phyloP scores from a whole-genome alignment of 225 moss, liverwort and hornwort species.

The Lunularia cruciata region DNA sequence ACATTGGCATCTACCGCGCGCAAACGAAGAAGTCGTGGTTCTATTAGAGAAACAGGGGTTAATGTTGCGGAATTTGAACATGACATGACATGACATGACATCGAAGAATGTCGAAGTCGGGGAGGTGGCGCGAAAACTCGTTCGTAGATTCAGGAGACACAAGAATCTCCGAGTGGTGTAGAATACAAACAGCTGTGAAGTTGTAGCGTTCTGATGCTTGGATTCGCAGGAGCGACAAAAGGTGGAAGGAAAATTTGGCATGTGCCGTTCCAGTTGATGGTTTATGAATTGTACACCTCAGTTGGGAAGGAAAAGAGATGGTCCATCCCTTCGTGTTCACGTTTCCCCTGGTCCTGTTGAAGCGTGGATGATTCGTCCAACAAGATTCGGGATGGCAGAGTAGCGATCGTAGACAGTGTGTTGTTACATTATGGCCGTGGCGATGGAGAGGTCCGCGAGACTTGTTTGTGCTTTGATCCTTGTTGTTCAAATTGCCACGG shows the following conservation, averaged over 20 bases:
- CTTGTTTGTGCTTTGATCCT: background rate
- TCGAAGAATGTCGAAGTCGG: background rate
- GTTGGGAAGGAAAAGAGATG: background rate
- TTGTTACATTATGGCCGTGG: conserved; percentile 10
- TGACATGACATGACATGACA: conserved; percentile 2
- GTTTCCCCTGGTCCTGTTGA: background rate
- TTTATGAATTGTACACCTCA: background rate
- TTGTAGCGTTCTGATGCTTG: background rate
- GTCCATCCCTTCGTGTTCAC: background rate
- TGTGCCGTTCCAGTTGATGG: conserved; percentile 2
- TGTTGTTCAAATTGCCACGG: background rate
- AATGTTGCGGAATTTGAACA: conserved; percentile 12
- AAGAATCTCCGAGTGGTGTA: background rate
- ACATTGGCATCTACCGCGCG: background rate
- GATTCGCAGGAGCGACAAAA: background rate
- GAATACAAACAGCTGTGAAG: conserved; percentile 10
- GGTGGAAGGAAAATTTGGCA: background rate
- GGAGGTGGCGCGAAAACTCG: background rate
- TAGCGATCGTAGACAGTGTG: background rate
- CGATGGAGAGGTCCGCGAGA: background rate
- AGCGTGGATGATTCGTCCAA: background rate
- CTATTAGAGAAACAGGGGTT: background rate
- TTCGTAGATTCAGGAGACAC: background rate
- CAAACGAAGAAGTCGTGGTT: background rate
- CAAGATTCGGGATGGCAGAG: background rate